phyloP scores from a whole-genome alignment of 2,329 filamentous ascomycete genomes.

The Penicillium sp. region DNA sequence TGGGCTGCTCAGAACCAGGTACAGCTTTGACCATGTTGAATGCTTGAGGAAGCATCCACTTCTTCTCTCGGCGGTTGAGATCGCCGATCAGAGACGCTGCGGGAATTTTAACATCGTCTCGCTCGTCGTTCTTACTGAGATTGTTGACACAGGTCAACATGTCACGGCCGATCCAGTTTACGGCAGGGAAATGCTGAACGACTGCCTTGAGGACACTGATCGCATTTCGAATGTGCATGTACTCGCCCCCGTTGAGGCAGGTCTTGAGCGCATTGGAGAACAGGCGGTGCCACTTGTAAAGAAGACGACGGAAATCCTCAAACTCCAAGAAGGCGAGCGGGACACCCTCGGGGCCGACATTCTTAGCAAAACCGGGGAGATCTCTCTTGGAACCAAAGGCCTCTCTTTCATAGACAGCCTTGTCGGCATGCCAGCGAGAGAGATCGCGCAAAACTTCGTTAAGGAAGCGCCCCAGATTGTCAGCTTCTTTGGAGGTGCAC shows the following conservation, averaged over 20 bases:
- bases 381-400: conserved; percentile 63
- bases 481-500: conserved; percentile 83
- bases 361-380: conserved; percentile 72
- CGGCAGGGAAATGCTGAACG: conserved; percentile 74
- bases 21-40: conserved; percentile 37
- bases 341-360: conserved; percentile 64
- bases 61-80: conserved; percentile 46
- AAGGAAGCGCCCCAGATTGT: conserved; percentile 88
- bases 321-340: conserved; percentile 70
- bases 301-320: conserved; percentile 75
- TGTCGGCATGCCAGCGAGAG: conserved; percentile 75
- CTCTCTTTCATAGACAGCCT: conserved; percentile 71
- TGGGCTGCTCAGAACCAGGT: conserved; percentile 18
- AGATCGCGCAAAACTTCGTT: conserved; percentile 76
- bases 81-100: conserved; percentile 48
- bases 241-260: conserved; percentile 77
- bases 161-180: conserved; percentile 73
- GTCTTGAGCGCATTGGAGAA: conserved; percentile 72
- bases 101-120: conserved; percentile 48
- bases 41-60: conserved; percentile 46
- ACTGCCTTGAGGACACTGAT: conserved; percentile 82
- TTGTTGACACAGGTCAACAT: conserved; percentile 42
- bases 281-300: conserved; percentile 87
- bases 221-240: conserved; percentile 96
- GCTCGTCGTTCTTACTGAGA: conserved; percentile 42